These are phyloP conservation scores for Coffea eugenioides DNA, from an alignment of 257 asterid genomes.

Conservation along the genomic window DNA sequence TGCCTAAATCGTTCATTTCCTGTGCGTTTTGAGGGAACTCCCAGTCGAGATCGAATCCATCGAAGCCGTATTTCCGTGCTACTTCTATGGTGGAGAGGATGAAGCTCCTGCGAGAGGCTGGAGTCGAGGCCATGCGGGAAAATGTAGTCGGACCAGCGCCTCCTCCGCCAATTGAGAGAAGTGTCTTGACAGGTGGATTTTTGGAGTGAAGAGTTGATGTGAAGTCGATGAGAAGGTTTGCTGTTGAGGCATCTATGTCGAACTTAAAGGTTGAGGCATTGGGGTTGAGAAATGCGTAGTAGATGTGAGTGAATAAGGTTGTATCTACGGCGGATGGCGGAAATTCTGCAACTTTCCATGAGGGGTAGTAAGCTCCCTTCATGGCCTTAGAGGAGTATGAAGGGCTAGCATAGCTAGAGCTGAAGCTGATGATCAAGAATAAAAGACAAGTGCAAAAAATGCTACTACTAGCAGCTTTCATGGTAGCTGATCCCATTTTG, in stretches of 20 bases:
- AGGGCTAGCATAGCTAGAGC: not conserved
- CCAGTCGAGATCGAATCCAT: constrained; percentile 86
- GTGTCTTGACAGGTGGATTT: constrained; percentile 39
- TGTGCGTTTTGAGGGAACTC: constrained; percentile 48
- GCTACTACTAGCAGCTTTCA: not conserved
- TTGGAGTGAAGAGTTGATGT: constrained; percentile 52
- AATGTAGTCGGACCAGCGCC: constrained; percentile 36
- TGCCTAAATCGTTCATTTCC: constrained; percentile 58
- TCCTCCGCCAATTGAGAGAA: constrained; percentile 77
- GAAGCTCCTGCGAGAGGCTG: constrained; percentile 39
- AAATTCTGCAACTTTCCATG: constrained; percentile 37
- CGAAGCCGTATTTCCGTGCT: constrained; percentile 58
- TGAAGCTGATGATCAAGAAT: constrained; percentile 2
- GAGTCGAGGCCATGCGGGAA: constrained; percentile 46
- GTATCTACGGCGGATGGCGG: constrained; percentile 59
- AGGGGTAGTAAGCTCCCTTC: constrained; percentile 68
- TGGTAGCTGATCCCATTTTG: constrained; percentile 38
- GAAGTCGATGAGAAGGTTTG: constrained; percentile 39
- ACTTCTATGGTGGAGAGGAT: constrained; percentile 59
- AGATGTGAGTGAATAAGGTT: constrained; percentile 56
- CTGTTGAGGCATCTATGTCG: constrained; percentile 35
- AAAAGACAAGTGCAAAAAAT: not conserved
- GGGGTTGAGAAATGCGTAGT: constrained; percentile 67
- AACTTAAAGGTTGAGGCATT: constrained; percentile 46
- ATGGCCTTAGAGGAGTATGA: constrained; percentile 24